Base-by-base conservation (phyloP, 2,329 filamentous ascomycete species). In the Chaetomium globosum region DNA sequence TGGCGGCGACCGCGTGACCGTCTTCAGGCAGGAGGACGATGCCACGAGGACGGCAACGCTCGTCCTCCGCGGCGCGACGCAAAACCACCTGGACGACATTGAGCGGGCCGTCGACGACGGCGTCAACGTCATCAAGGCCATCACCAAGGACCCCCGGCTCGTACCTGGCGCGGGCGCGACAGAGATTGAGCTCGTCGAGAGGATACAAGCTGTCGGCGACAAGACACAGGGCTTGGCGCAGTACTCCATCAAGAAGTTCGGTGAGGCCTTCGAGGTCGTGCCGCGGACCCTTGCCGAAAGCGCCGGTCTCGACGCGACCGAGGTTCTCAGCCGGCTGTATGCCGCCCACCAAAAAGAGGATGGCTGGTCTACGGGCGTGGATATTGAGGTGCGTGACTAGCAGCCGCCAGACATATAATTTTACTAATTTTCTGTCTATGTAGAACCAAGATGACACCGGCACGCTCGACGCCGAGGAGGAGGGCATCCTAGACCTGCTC, bases 111-210 rank as follows among this genome's bases (percentile, higher is more conserved):
- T 99, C 64, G 95, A 99, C 73, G 95, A 99, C 72, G 95, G 95
- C 70, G 95, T 99, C 77, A 99, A 98, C 75, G 96, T 96, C 60
- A 91, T 99, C 78, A 99, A 99, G 83, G 95, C 95, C 70, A 96
- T 99, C 77, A 98, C 95, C 68, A 91, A 91, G 77, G 96, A 99
- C 76, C 83, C 94, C 7, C 87, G 93, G 69, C 84, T 99, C 65
- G 93, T 99, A 0, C 93, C 95, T 46, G 95, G 95, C 70, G 95
- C 95, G 33, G 96, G 95, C 73, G 94, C 95, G 56, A 92, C 94
- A 68, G 95, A 99, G 80, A 89, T 96, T 77, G 92, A 97, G 80
- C 86, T 99, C 66, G 89, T 96, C 60, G 93, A 97, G 82, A 88
- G 93, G 75, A 91, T 99, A 83, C 91, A 92, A 74, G 89, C 91